phyloP scores from a whole-genome alignment of 2,329 filamentous ascomycete genomes.

The Fusarium oligoseptatum region DNA sequence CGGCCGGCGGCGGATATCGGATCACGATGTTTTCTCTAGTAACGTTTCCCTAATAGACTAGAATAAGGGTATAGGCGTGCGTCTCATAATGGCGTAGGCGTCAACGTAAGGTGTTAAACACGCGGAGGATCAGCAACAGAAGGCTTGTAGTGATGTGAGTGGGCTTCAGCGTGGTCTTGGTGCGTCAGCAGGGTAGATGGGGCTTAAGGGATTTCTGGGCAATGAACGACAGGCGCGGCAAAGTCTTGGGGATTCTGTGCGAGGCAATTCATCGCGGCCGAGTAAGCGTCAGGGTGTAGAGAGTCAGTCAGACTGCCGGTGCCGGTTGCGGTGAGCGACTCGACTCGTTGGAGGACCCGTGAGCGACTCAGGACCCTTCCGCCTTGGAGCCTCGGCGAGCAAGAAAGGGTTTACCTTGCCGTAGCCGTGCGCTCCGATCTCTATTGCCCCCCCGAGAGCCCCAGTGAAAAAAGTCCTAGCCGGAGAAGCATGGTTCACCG shows the following conservation, averaged over 20 bases:
- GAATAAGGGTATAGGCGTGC: slow-evolving; percentile 2
- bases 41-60: neutral
- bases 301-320: slow-evolving; percentile 10
- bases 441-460: neutral
- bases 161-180: slow-evolving; percentile 20
- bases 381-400: slow-evolving; percentile 28
- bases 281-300: slow-evolving; percentile 2
- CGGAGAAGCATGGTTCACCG: slow-evolving; percentile 34
- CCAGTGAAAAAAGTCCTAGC: slow-evolving; percentile 27
- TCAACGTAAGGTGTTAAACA: slow-evolving; percentile 2
- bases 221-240: slow-evolving; percentile 35
- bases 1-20: slow-evolving; percentile 18
- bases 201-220: neutral
- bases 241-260: slow-evolving; percentile 11
- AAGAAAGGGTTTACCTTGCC: slow-evolving; percentile 28
- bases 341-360: slow-evolving; percentile 15
- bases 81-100: slow-evolving; percentile 2
- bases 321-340: slow-evolving; percentile 31
- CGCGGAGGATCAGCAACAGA: slow-evolving; percentile 7
- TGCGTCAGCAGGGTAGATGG: slow-evolving; percentile 10
- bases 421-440: slow-evolving; percentile 19
- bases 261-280: slow-evolving; percentile 11
- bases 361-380: slow-evolving; percentile 29
- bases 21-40: neutral
- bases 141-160: slow-evolving; percentile 25